phyloP scores from a whole-genome alignment of 2,329 filamentous ascomycete species.

The Colletotrichum sp. region DNA sequence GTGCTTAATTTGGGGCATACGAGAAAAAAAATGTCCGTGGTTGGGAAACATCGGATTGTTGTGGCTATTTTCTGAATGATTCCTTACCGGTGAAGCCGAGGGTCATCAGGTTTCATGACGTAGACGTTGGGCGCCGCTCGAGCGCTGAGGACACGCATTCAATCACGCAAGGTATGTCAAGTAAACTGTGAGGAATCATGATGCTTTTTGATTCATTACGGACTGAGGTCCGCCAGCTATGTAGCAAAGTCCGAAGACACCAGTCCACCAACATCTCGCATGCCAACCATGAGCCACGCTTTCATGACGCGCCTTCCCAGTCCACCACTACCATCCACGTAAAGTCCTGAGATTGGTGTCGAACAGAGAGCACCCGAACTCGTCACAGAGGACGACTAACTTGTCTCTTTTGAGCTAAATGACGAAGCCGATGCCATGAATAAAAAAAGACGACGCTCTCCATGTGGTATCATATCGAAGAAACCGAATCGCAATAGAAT shows the following conservation, averaged over 20 bases:
- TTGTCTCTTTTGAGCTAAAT: conserved; percentile 3
- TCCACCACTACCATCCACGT: background rate
- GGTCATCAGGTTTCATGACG: background rate
- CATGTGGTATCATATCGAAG: conserved; percentile 23
- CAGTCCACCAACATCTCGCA: background rate
- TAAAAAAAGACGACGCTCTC: conserved; percentile 12
- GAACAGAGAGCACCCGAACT: background rate
- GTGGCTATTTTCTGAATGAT: background rate
- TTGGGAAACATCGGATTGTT: background rate
- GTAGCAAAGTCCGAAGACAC: background rate
- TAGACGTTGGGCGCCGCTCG: background rate
- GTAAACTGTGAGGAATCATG: background rate
- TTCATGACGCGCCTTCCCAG: background rate
- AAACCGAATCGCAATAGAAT: conserved; percentile 10
- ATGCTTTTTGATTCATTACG: background rate
- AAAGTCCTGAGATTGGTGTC: background rate
- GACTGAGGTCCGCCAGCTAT: background rate
- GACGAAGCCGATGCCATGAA: conserved; percentile 1
- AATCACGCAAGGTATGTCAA: background rate
- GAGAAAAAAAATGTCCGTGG: background rate
- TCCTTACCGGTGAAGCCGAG: background rate
- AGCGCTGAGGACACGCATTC: background rate
- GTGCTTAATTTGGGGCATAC: background rate
- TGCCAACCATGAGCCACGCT: background rate
- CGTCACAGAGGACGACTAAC: background rate